Conservation (phyloP, 495 filamentous ascomycete species). For the Xylaria acuta region DNA sequence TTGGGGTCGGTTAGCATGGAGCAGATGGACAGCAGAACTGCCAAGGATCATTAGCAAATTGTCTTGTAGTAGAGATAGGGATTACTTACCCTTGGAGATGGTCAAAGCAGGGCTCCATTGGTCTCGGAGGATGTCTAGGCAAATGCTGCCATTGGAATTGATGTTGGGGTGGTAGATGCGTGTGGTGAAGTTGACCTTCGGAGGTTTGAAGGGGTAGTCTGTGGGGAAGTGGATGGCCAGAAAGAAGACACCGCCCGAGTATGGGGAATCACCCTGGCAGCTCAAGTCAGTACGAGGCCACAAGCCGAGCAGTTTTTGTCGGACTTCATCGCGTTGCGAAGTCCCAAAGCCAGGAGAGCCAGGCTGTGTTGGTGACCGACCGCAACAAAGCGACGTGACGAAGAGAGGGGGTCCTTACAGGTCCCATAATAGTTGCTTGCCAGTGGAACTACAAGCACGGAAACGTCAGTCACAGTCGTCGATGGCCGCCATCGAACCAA, state of each 20-base stretch:
- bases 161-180: constrained; percentile 99
- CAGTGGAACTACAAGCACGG: constrained; percentile 83
- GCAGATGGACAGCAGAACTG: constrained; percentile 97
- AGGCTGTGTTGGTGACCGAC: neutral
- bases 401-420: constrained; percentile 68
- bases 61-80: neutral
- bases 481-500: neutral
- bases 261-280: constrained; percentile 87
- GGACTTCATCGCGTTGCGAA: neutral
- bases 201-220: constrained; percentile 99
- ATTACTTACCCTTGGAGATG: constrained; percentile 87
- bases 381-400: neutral
- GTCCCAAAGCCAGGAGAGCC: neutral
- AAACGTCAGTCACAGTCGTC: constrained; percentile 41
- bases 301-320: neutral
- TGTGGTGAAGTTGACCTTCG: constrained; percentile 99
- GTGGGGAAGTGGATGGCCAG: constrained; percentile 97
- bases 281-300: constrained; percentile 39
- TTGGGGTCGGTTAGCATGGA: constrained; percentile 99
- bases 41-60: constrained; percentile 13
- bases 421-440: constrained; percentile 99
- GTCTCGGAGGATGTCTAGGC: constrained; percentile 95
- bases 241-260: constrained; percentile 98
- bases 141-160: constrained; percentile 99
- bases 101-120: constrained; percentile 99